A percentile compares a stretch with the other conserved stretches of the same genome.
Evolutionary conservation across 2,329 filamentous ascomycete species (phyloP).

Genomic region (Lecanoromycetidae sp.): DNA sequence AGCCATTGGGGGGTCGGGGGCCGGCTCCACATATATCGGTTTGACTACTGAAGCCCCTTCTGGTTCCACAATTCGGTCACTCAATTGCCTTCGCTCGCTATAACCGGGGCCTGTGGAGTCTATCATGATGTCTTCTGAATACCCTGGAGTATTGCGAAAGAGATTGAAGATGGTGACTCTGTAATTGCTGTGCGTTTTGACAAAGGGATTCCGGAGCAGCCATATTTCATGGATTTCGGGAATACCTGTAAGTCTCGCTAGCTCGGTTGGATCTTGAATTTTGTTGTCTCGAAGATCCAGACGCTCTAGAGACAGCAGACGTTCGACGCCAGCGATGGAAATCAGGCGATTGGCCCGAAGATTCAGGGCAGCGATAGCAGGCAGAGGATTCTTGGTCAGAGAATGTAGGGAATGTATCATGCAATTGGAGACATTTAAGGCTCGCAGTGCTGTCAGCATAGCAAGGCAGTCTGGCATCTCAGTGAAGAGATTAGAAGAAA

Average conservation of each 20-base stretch:
- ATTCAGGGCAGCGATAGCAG: conserved; percentile 87
- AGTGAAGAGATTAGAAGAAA: conserved; percentile 87
- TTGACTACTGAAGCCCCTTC: conserved; percentile 5
- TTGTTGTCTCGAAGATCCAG: conserved; percentile 85
- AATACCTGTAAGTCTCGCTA: conserved; percentile 78
- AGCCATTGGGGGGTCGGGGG: background rate
- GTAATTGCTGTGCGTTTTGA: conserved; percentile 72
- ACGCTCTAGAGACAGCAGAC: conserved; percentile 74
- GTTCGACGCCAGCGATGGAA: conserved; percentile 81
- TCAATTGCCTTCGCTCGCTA: conserved; percentile 68
- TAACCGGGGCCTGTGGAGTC: conserved; percentile 76
- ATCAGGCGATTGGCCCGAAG: conserved; percentile 76
- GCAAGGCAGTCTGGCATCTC: conserved; percentile 87
- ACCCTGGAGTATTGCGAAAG: conserved; percentile 80
- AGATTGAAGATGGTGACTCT: conserved; percentile 90
- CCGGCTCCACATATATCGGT: background rate
- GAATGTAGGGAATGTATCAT: conserved; percentile 95
- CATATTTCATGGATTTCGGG: conserved; percentile 88
- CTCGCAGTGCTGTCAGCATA: conserved; percentile 72
- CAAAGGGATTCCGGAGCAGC: conserved; percentile 84
- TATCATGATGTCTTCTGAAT: conserved; percentile 79
- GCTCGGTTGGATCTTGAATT: conserved; percentile 78
- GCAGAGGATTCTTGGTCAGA: conserved; percentile 70
- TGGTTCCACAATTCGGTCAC: conserved; percentile 58
- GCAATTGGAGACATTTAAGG: conserved; percentile 87